These are phyloP conservation scores for Trichoderma asperellum DNA, from an alignment of 2,329 filamentous ascomycete genomes.

Conservation along the genomic window DNA sequence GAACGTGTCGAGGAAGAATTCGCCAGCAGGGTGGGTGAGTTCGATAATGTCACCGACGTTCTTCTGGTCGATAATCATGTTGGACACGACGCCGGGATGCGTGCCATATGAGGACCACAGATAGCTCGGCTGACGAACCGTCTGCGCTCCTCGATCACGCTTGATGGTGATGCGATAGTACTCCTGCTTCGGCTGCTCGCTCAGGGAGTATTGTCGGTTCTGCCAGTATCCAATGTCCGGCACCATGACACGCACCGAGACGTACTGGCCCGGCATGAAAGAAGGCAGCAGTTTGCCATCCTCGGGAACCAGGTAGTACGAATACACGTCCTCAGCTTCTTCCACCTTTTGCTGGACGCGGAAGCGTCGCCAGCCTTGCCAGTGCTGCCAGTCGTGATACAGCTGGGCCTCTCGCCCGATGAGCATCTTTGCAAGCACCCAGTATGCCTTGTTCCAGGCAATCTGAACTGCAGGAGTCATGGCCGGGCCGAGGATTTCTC, in stretches of 20 bases:
- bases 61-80: conserved; percentile 66
- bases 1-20: conserved; percentile 59
- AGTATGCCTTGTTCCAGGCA: conserved; percentile 74
- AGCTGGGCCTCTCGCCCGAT: conserved; percentile 67
- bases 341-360: conserved; percentile 65
- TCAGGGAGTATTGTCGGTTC: conserved; percentile 73
- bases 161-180: conserved; percentile 75
- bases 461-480: conserved; percentile 67
- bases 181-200: conserved; percentile 62
- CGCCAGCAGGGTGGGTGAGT: conserved; percentile 68
- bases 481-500: conserved; percentile 64
- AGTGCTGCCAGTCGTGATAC: conserved; percentile 63
- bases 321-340: conserved; percentile 70
- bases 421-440: conserved; percentile 73
- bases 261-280: conserved; percentile 73
- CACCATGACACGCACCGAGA: conserved; percentile 64
- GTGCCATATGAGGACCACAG: conserved; percentile 40
- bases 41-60: conserved; percentile 64
- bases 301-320: conserved; percentile 69
- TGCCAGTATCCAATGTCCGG: conserved; percentile 63
- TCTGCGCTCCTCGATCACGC: conserved; percentile 60
- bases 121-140: conserved; percentile 36
- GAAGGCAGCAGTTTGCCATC: conserved; percentile 63
- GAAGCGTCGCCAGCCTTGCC: conserved; percentile 71
- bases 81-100: conserved; percentile 69